Evolutionary conservation across 75 land plant genomes (phyloP).

Genomic region (Adiantum capillusveneris): DNA sequence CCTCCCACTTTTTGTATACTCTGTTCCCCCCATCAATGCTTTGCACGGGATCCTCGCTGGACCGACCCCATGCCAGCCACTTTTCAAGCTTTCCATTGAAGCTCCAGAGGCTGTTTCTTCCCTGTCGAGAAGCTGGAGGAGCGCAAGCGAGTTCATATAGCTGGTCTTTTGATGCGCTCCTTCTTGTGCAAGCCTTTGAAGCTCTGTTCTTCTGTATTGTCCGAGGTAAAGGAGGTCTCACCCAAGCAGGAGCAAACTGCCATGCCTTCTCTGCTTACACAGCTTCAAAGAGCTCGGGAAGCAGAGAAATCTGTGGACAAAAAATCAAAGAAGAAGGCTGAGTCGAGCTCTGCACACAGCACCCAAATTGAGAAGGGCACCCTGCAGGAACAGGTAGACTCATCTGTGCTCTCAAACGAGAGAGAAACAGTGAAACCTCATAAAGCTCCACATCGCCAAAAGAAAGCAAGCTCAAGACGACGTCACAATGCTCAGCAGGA

Average conservation of each 20-base stretch:
- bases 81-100: background rate
- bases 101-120: background rate
- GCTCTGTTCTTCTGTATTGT: background rate
- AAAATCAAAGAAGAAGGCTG: background rate
- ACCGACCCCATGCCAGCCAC: background rate
- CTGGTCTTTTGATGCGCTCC: background rate
- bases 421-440: background rate
- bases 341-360: background rate
- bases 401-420: too few relatives aligned
- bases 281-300: slow-evolving; percentile 29
- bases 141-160: background rate
- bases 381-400: background rate
- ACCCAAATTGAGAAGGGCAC: background rate
- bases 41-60: too few relatives aligned
- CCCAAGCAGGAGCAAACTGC: background rate
- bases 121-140: background rate
- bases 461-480: background rate
- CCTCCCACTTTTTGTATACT: too few relatives aligned
- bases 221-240: background rate
- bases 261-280: slow-evolving; percentile 38
- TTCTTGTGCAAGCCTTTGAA: background rate
- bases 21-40: too few relatives aligned
- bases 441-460: background rate
- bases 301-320: background rate
- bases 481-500: slow-evolving; percentile 11